Evolutionary conservation across 1,284 basidiomycete genomes (phyloP).

Genomic region (Trametes hirsuta): DNA sequence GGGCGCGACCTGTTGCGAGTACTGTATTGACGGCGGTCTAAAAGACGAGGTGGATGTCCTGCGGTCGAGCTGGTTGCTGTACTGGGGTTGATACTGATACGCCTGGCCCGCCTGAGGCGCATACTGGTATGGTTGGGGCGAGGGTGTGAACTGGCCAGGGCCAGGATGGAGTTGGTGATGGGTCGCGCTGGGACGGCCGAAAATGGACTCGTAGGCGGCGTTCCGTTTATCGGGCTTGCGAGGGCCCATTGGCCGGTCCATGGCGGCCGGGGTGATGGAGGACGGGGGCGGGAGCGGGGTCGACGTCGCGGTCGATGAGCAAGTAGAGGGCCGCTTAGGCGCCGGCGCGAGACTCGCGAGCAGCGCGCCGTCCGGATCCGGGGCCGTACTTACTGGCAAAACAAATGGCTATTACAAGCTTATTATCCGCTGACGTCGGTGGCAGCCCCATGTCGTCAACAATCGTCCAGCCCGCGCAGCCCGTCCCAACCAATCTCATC

Average conservation of each 20-base stretch:
- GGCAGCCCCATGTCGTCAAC: conserved; percentile 9
- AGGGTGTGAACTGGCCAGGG: conserved; percentile 22
- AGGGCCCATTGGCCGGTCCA: conserved; percentile 73
- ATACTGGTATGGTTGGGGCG: conserved; percentile 34
- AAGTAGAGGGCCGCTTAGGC: conserved; percentile 21
- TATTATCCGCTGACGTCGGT: conserved; percentile 16
- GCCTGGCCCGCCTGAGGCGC: conserved; percentile 35
- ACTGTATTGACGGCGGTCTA: conserved; percentile 27
- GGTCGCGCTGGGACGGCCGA: conserved; percentile 67
- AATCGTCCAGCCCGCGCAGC: not conserved
- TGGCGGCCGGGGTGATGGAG: conserved; percentile 32
- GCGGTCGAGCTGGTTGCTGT: conserved; percentile 32
- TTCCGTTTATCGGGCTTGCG: conserved; percentile 75
- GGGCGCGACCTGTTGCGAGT: conserved; percentile 25
- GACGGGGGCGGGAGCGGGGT: conserved; percentile 8
- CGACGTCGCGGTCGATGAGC: conserved; percentile 24
- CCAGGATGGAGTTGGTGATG: conserved; percentile 54
- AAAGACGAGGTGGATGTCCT: conserved; percentile 33
- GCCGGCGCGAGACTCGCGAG: conserved; percentile 17
- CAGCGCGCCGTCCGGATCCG: not conserved
- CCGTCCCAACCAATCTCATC: not conserved
- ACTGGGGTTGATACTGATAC: conserved; percentile 37
- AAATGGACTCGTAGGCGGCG: conserved; percentile 82
- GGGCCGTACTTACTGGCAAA: not conserved
- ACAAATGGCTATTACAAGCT: not conserved